These are phyloP conservation scores for Barnettozyma wickerhamii DNA, from an alignment of 805 yeast genomes.

Conservation along the genomic window DNA sequence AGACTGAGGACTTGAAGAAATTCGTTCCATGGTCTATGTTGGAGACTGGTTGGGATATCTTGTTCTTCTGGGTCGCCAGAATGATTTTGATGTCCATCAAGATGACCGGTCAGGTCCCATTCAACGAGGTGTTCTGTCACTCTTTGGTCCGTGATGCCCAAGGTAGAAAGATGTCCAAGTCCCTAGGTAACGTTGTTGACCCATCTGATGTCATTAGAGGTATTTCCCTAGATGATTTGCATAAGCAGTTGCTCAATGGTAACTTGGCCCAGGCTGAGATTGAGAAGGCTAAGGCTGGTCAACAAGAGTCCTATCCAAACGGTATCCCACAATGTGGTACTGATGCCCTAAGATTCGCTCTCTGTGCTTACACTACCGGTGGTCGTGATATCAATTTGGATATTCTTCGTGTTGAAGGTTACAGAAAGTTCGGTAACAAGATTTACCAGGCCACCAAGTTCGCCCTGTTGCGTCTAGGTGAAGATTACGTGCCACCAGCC, in stretches of 20 bases:
- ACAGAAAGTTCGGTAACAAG: constrained; percentile 99
- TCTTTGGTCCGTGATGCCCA: constrained; percentile 98
- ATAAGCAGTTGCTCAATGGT: constrained; percentile 71
- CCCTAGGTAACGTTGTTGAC: constrained; percentile 94
- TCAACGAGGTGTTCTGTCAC: constrained; percentile 96
- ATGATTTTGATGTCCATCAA: constrained; percentile 91
- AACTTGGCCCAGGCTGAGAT: constrained; percentile 88
- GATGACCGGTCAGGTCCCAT: constrained; percentile 87
- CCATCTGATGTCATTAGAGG: constrained; percentile 93
- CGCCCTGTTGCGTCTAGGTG: constrained; percentile 89
- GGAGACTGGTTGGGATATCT: constrained; percentile 99
- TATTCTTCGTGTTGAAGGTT: constrained; percentile 95
- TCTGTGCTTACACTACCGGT: constrained; percentile 98
- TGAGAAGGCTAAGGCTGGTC: constrained; percentile 84
- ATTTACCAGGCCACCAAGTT: constrained; percentile 98
- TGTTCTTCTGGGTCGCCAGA: constrained; percentile 98
- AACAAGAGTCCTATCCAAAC: constrained; percentile 82
- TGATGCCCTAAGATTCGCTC: constrained; percentile 95
- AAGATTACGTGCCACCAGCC: constrained; percentile 79
- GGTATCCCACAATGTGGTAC: constrained; percentile 99
- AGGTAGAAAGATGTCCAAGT: constrained; percentile 98
- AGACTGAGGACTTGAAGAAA: constrained; percentile 64
- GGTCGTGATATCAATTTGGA: constrained; percentile 97
- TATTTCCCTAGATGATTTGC: constrained; percentile 73
- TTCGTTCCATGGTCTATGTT: constrained; percentile 91